Percentiles rank a stretch among this genome's conserved stretches.
These are phyloP conservation scores for Nasturtium officinale DNA, from an alignment of 345 rosid genomes.

Conservation along the genomic window DNA sequence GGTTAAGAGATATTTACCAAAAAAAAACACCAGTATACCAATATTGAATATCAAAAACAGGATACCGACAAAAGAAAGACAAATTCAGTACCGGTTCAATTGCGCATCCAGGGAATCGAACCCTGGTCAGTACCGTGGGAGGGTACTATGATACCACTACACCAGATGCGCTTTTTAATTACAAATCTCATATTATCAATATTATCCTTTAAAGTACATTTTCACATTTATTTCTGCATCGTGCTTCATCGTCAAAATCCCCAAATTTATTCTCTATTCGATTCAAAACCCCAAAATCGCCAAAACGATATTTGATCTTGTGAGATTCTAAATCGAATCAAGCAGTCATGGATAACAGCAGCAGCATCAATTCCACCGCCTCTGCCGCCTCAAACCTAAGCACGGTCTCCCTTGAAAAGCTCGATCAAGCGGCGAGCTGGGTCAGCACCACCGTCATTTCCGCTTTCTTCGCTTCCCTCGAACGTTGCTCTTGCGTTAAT, in stretches of 20 bases:
- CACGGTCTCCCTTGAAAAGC: conserved; percentile 52
- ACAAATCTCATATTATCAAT: fast-evolving
- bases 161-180: conserved; percentile 65
- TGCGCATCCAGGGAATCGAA: conserved; percentile 98
- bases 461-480: conserved; percentile 88
- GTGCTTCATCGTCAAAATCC: conserved; percentile 12
- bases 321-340: conserved; percentile 5
- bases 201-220: not conserved
- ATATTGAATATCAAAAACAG: too few species aligned
- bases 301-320: conserved; percentile 13
- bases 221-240: not conserved
- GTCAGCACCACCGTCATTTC: conserved; percentile 69
- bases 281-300: not conserved
- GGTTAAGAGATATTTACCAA: too few species aligned
- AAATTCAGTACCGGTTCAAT: too few species aligned
- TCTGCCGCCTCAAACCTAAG: conserved; percentile 37
- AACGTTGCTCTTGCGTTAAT: conserved; percentile 89
- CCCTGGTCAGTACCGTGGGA: conserved; percentile 98
- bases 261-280: not conserved
- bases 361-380: conserved; percentile 41
- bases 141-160: conserved; percentile 99
- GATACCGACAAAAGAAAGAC: too few species aligned
- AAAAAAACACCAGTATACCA: too few species aligned
- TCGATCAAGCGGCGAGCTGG: conserved; percentile 68
- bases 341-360: conserved; percentile 41